Base-by-base conservation (phyloP, 768 basidiomycete species). In the Tremella fuciformis region DNA sequence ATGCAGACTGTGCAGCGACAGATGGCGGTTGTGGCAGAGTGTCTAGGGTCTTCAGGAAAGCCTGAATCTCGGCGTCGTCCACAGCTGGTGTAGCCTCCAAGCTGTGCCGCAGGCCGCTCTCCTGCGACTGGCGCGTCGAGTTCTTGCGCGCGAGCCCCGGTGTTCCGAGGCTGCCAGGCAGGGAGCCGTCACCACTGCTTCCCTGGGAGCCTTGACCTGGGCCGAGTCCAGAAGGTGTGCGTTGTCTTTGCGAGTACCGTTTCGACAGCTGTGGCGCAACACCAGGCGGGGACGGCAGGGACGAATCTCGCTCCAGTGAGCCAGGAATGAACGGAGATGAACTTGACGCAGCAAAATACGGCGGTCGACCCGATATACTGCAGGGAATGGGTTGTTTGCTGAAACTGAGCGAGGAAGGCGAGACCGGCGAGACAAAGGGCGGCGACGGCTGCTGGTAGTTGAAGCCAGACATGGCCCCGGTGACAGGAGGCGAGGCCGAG, bases 31-130 rank as follows among this genome's bases (percentile, higher is more conserved):
- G 71, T 1, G 75, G 73, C 50, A 76, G 39, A 0, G 66, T 55
- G 37, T 76, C 75, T 2, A 76, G 67, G 3, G 75, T 74, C 46
- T 70, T 71, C 29, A 76, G 60, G 69, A 76, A 76, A 16, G 68
- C 67, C 58, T 73, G 62, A 34, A 76, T 76, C 25, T 73, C 75
- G 38, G 73, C 75, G 6, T 66, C 63, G 42, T 76, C 75, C 2
- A 57, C 53, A 4, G 25, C 55, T 24, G 57, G 52, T 9, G 56
- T 40, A 3, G 48, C 47, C 37, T 68, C 69, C n/a, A 69, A 16
- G 41, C 65, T 66, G 37, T 66, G 59, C 44, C 67, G 55, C 18
- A 71, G 55, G 4, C 59, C 61, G 34, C 63, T 64, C 38, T 74
- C 69, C 18, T 59, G 50, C 2, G 66, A 68, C 13, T 53, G 59